Conservation (phyloP, 371 early-diverging fungal genomes). For the Rhizomucor pusillus region DNA sequence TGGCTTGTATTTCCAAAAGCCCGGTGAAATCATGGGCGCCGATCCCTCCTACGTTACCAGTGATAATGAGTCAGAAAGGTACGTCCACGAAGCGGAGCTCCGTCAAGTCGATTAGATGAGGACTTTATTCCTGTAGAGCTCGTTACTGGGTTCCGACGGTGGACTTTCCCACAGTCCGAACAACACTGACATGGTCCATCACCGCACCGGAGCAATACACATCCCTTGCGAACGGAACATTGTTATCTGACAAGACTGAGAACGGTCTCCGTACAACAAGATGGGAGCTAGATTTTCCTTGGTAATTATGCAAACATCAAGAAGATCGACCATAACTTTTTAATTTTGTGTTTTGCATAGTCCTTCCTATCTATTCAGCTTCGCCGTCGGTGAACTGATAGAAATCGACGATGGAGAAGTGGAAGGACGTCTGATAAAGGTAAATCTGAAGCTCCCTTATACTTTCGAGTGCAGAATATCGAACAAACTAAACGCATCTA, state of each 20-base stretch:
- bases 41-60: conserved; percentile 21
- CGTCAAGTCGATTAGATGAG: conserved; percentile 12
- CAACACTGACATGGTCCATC: conserved; percentile 45
- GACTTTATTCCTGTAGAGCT: conserved; percentile 27
- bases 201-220: conserved; percentile 40
- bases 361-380: conserved; percentile 45
- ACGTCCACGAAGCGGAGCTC: conserved; percentile 19
- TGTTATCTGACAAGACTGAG: conserved; percentile 17
- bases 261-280: conserved; percentile 34
- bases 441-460: background rate
- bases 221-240: conserved; percentile 52
- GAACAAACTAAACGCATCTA: conserved; percentile 6
- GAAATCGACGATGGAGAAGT: conserved; percentile 44
- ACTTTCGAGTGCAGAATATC: background rate
- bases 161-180: conserved; percentile 55
- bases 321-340: background rate
- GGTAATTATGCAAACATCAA: conserved; percentile 21
- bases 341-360: conserved; percentile 7
- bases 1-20: conserved; percentile 30
- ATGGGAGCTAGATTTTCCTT: conserved; percentile 44
- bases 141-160: conserved; percentile 64
- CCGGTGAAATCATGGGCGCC: conserved; percentile 8
- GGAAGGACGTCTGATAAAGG: conserved; percentile 45
- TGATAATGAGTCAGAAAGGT: conserved; percentile 44
- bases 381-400: conserved; percentile 57